Percentiles rank a stretch among this genome's conserved stretches.
Conservation (phyloP, 306 rosid genomes). For the Gynostemma pentaphyllum region DNA sequence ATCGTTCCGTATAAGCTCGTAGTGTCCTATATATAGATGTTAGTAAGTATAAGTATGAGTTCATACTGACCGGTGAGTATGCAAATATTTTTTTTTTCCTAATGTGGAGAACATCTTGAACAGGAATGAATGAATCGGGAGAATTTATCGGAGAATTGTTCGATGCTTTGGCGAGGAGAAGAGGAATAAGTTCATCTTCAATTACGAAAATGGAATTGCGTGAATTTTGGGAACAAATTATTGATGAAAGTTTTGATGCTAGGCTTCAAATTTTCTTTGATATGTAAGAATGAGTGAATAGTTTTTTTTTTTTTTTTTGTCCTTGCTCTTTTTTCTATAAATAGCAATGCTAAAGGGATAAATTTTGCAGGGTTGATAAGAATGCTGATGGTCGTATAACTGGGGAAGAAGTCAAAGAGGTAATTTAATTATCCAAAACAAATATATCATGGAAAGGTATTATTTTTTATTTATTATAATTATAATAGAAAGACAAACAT, state of each 20-base stretch:
- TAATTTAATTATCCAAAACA: not conserved
- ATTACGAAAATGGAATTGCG: constrained; percentile 46
- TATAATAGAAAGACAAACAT: too few relatives aligned
- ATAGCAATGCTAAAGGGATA: not conserved
- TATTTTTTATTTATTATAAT: too few relatives aligned
- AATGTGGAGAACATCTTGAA: not conserved
- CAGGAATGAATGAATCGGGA: constrained; percentile 38
- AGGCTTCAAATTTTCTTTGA: constrained; percentile 89
- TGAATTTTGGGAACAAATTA: constrained; percentile 81
- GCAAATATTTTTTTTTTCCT: too few relatives aligned
- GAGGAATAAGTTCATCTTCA: constrained; percentile 50
- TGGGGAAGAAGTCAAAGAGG: constrained; percentile 79
- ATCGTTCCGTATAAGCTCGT: too few relatives aligned
- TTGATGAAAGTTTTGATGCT: constrained; percentile 74
- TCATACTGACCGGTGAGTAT: too few relatives aligned
- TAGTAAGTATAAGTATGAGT: too few relatives aligned
- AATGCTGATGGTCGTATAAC: constrained; percentile 80
- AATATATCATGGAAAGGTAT: too few relatives aligned
- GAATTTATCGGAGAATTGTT: constrained; percentile 71
- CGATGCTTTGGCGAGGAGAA: constrained; percentile 71
- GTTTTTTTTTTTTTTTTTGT: too few relatives aligned
- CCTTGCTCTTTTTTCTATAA: too few relatives aligned
- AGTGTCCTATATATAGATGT: too few relatives aligned
- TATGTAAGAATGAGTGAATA: constrained; percentile 66
- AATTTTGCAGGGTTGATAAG: constrained; percentile 72